Evolutionary conservation across 352 stramenopile species (phyloP), one percentile per base, ranked within the genome.

Genomic region (Globisporangium spinosum): DNA sequence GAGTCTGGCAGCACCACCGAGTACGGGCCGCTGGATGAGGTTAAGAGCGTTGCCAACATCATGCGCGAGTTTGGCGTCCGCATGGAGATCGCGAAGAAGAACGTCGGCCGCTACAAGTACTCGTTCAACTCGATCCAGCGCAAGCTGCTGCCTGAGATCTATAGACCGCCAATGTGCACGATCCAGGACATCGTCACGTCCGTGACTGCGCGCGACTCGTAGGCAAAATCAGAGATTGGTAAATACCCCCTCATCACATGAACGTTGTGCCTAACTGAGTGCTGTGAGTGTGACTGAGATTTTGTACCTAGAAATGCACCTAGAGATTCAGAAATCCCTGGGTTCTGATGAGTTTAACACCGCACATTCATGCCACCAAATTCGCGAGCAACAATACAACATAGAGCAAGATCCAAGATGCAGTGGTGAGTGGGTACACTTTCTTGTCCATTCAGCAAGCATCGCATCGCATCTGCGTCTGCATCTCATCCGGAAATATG

Each of bases 101-200:
- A 99, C 83, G 94, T 98, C 10, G 97, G 97, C 3, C 89, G 97
- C 40, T 87, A 80, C 66, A 98, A 97, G 75, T 99, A 98, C 85
- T 98, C 97, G 29, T 99, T 99, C 78, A 99, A 99, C 77, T 88
- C 89, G 13, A 78, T 99, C 49, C 97, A 99, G 76, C 87, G 92
- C 17, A 97, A 98, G 74, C 89, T 98, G 63, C 90, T 99, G 70
- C 97, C 97, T 0, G 86, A 93, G 56, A 89, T 97, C 20, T 98
- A 98, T 64, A 79, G 91, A 7, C 93, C 94, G 29, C 94, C 94
- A 0, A 77, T 93, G 58, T 76, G 83, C 22, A 98, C 91, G 43
- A 96, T 98, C 65, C 89, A 98, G 60, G 89, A 97, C 66, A 95
- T 97, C 47, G 87, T 97, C 34, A 97, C 90, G 8, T 97, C 90